A percentile compares a stretch with the other conserved stretches of the same genome.
These are phyloP conservation scores for Starmerella khaoyaiensis DNA, from an alignment of 805 yeast genomes.

Conservation along the genomic window DNA sequence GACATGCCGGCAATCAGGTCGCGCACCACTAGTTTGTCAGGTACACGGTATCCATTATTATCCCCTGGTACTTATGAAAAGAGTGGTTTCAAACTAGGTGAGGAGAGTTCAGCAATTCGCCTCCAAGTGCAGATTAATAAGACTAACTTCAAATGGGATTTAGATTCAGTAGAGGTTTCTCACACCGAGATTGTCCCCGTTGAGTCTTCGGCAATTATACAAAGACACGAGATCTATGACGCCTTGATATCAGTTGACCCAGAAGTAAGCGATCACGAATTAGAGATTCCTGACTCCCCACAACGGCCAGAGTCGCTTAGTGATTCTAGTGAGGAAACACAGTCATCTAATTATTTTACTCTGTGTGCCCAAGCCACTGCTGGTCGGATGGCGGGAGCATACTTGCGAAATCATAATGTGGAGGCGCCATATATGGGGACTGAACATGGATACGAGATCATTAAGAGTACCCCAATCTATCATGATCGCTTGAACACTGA, in stretches of 20 bases:
- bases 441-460: conserved; percentile 4
- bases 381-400: conserved; percentile 13
- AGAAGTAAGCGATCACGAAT: conserved; percentile 13
- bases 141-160: conserved; percentile 1
- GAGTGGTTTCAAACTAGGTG: background rate
- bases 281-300: conserved; percentile 6
- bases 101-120: conserved; percentile 8
- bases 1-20: conserved; percentile 4
- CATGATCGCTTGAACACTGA: conserved; percentile 11
- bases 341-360: background rate
- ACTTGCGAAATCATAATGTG: background rate
- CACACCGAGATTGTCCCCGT: conserved; percentile 3
- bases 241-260: conserved; percentile 7
- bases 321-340: too few relatives aligned
- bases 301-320: background rate
- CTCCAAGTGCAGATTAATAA: conserved; percentile 1
- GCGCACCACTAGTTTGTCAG: conserved; percentile 2
- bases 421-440: conserved; percentile 10
- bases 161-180: background rate
- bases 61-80: background rate
- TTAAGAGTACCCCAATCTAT: conserved; percentile 8
- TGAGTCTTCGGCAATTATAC: background rate
- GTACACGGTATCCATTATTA: background rate
- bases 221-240: background rate
- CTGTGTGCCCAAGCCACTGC: conserved; percentile 14